Evolutionary conservation across 2,329 filamentous ascomycete genomes (phyloP).

Genomic region (Geosmithia flava): DNA sequence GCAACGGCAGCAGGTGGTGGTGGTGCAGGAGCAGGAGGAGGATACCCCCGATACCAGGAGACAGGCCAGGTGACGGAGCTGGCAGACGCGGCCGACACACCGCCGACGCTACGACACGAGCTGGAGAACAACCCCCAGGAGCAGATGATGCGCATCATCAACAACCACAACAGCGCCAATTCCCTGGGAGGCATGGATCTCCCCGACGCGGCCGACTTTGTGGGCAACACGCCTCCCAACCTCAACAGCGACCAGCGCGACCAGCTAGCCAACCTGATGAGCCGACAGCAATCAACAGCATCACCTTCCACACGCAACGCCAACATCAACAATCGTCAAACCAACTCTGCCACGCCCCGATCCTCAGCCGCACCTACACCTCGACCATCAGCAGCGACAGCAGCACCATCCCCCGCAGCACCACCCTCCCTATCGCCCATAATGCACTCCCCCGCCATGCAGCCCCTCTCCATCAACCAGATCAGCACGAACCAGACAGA

Average conservation of each 20-base stretch:
- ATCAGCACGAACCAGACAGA: conserved; percentile 61
- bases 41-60: conserved; percentile 9
- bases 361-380: background rate
- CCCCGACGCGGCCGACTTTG: conserved; percentile 34
- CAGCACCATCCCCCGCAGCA: conserved; percentile 5
- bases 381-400: conserved; percentile 7
- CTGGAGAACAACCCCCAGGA: conserved; percentile 45
- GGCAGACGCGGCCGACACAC: conserved; percentile 36
- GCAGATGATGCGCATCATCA: conserved; percentile 53
- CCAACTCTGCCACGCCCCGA: background rate
- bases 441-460: conserved; percentile 28
- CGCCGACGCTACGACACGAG: conserved; percentile 40
- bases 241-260: conserved; percentile 45
- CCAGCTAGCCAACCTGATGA: conserved; percentile 48
- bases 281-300: conserved; percentile 22
- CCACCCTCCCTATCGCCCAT: conserved; percentile 34
- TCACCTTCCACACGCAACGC: too few species aligned
- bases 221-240: conserved; percentile 40
- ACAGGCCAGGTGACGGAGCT: conserved; percentile 50
- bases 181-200: conserved; percentile 32
- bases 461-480: conserved; percentile 41
- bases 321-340: too few species aligned
- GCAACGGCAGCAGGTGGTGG: too few species aligned
- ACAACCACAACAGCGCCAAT: conserved; percentile 47
- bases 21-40: too few species aligned